These are phyloP conservation scores for Haematococcus lacustris DNA, from an alignment of 139 green algal species.

Conservation along the genomic window DNA sequence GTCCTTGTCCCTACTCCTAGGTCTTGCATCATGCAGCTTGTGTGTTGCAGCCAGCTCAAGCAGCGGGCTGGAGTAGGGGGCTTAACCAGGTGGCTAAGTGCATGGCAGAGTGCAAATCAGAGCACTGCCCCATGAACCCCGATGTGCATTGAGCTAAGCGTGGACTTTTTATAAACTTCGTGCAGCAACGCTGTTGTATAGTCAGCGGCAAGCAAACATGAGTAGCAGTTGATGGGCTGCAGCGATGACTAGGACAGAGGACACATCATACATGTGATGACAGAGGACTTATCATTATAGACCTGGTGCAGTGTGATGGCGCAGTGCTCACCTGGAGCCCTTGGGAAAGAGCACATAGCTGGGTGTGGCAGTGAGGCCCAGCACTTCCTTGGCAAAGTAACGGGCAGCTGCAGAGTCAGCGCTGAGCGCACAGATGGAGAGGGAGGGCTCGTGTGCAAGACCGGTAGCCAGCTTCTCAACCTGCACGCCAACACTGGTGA, in stretches of 20 bases:
- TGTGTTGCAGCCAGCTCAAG: neutral
- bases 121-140: too few relatives aligned
- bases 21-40: neutral
- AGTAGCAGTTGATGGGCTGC: too few relatives aligned
- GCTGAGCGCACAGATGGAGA: slow-evolving; percentile 14
- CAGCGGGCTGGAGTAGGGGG: neutral
- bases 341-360: slow-evolving; percentile 27
- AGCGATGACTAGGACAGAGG: too few relatives aligned
- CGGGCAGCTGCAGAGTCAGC: slow-evolving; percentile 9
- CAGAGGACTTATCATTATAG: too few relatives aligned
- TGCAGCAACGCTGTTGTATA: too few relatives aligned
- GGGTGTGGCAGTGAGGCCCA: slow-evolving; percentile 22
- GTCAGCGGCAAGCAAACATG: too few relatives aligned
- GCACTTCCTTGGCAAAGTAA: slow-evolving; percentile 26
- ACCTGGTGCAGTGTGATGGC: too few relatives aligned
- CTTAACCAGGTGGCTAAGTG: too few relatives aligned
- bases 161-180: too few relatives aligned
- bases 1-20: neutral
- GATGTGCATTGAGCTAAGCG: too few relatives aligned
- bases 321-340: slow-evolving; percentile 20
- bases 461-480: slow-evolving; percentile 23
- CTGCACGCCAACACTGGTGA: slow-evolving; percentile 10
- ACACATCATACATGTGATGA: too few relatives aligned
- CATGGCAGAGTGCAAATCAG: too few relatives aligned
- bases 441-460: slow-evolving; percentile 6